Evolutionary conservation across 2,329 filamentous ascomycete genomes (phyloP).

Genomic region (Pezicula neosporulosa): DNA sequence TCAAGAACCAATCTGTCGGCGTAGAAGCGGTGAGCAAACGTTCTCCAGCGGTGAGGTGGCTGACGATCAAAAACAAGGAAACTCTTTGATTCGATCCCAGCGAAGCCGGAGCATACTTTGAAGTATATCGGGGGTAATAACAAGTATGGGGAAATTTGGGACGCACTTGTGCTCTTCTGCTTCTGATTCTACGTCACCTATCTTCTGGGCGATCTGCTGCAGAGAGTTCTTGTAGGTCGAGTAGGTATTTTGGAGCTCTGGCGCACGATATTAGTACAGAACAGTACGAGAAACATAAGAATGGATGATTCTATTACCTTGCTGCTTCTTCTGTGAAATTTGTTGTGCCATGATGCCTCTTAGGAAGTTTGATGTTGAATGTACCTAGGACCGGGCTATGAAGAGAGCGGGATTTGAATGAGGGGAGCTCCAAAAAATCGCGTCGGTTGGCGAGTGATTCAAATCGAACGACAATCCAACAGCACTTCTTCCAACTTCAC

Average conservation of each 20-base stretch:
- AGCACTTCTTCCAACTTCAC: conserved; percentile 4
- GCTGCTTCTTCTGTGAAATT: conserved; percentile 30
- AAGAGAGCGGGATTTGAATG: too few species aligned
- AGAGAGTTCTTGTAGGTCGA: conserved; percentile 74
- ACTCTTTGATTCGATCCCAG: neutral
- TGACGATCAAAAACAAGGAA: conserved; percentile 20
- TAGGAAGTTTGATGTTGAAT: conserved; percentile 4
- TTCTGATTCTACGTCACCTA: conserved; percentile 96
- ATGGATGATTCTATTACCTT: conserved; percentile 19
- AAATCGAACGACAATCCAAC: conserved; percentile 7
- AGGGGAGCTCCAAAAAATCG: conserved; percentile 3
- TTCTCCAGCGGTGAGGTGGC: conserved; percentile 18
- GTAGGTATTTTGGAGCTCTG: conserved; percentile 79
- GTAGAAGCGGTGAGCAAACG: conserved; percentile 34
- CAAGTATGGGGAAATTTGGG: conserved; percentile 8
- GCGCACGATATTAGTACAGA: conserved; percentile 2
- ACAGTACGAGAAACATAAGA: neutral
- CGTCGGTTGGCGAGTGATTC: neutral
- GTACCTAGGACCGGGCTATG: conserved; percentile 7
- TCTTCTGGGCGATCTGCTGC: conserved; percentile 92
- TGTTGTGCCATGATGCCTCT: conserved; percentile 27
- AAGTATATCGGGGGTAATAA: conserved; percentile 3
- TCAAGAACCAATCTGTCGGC: conserved; percentile 81
- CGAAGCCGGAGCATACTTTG: conserved; percentile 3
- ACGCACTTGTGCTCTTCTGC: conserved; percentile 96